Percentiles rank a stretch among this genome's conserved stretches.
Conservation (phyloP, 768 basidiomycete species). For the Lentinus tigrinus region DNA sequence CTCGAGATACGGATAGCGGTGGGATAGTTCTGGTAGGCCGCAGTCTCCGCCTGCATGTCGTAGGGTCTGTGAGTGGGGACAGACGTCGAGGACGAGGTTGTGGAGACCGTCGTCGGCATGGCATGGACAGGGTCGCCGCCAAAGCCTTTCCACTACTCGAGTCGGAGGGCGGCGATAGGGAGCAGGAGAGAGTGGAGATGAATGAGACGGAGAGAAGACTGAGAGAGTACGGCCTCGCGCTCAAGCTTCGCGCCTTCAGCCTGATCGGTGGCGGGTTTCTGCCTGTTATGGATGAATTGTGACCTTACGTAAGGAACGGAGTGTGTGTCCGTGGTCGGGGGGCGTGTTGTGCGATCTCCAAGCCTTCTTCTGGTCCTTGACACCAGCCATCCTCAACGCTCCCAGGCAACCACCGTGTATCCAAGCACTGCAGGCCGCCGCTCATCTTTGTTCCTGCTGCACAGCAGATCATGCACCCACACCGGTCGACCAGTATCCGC, state of each 20-base stretch:
- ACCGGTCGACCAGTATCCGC: too few species aligned
- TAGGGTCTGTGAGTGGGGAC: conserved; percentile 23
- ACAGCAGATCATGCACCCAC: too few species aligned
- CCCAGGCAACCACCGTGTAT: too few species aligned
- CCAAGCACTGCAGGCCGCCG: too few species aligned
- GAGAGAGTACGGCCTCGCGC: background rate
- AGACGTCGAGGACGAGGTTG: conserved; percentile 18
- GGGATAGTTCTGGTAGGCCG: conserved; percentile 5
- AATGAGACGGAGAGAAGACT: background rate
- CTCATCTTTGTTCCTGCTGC: too few species aligned
- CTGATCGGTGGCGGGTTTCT: conserved; percentile 14
- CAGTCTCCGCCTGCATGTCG: conserved; percentile 19
- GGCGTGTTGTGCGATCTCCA: too few species aligned
- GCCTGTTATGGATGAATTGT: conserved; percentile 13
- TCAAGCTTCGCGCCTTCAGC: background rate
- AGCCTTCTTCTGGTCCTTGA: too few species aligned
- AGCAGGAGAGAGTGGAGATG: background rate
- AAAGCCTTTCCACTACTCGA: background rate
- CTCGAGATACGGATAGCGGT: conserved; percentile 16
- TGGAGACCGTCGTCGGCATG: conserved; percentile 22
- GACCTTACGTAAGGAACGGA: conserved; percentile 5
- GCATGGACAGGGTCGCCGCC: conserved; percentile 8
- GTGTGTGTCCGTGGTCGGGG: too few species aligned
- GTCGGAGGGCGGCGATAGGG: background rate
- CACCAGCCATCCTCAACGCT: too few species aligned